Percentiles rank a stretch among this genome's conserved stretches.
Conservation (phyloP, 2,329 filamentous ascomycete species). For the Zopfia rhizophila region DNA sequence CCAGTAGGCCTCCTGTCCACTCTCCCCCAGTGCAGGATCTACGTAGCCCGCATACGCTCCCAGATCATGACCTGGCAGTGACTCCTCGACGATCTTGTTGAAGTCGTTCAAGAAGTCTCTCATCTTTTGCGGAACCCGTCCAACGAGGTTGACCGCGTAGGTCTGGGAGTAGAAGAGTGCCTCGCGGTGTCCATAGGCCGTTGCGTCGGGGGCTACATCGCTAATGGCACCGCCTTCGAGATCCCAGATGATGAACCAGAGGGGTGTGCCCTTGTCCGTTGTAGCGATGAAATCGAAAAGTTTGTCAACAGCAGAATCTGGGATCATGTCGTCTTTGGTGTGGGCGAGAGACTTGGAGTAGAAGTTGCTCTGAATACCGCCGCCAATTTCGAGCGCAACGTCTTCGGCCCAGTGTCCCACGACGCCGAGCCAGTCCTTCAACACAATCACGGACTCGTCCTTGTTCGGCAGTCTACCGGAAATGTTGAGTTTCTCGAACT, state of each 20-base stretch:
- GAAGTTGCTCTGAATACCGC: conserved; percentile 43
- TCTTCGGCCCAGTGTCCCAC: conserved; percentile 48
- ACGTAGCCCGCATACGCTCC: conserved; percentile 65
- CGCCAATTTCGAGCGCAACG: conserved; percentile 38
- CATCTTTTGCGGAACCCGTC: conserved; percentile 47
- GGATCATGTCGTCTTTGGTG: conserved; percentile 42
- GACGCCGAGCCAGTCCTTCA: conserved; percentile 46
- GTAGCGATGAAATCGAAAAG: conserved; percentile 45
- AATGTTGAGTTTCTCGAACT: conserved; percentile 48
- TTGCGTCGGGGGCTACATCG: conserved; percentile 42
- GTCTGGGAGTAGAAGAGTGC: conserved; percentile 48
- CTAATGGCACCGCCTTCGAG: conserved; percentile 46
- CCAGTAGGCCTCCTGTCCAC: conserved; percentile 60
- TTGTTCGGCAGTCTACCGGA: conserved; percentile 34
- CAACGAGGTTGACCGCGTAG: conserved; percentile 49
- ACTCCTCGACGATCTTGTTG: conserved; percentile 49
- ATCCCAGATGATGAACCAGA: conserved; percentile 50
- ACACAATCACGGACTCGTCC: conserved; percentile 33
- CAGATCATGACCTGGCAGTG: conserved; percentile 45
- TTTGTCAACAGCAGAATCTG: conserved; percentile 41
- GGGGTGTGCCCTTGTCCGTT: conserved; percentile 41
- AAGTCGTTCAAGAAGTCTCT: conserved; percentile 54
- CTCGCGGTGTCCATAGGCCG: conserved; percentile 46
- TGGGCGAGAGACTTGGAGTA: conserved; percentile 49
- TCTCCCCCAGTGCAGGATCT: conserved; percentile 57